Base-by-base conservation (phyloP, 176 grass and related monocot species). In the Aegilops umbellulata region DNA sequence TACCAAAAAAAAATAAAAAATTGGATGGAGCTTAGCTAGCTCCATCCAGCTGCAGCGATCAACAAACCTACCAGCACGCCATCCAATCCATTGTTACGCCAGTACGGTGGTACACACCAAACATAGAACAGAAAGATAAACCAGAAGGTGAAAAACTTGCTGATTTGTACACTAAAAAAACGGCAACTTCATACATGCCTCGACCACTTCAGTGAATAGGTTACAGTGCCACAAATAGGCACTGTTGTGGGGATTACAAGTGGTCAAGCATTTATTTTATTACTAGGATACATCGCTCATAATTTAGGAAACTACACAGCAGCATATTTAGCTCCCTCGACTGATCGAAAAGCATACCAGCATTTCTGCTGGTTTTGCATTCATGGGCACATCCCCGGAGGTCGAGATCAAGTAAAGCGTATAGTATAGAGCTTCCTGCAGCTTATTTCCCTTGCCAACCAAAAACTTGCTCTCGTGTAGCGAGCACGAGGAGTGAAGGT, bases 291-390 rank as follows among this genome's bases (percentile, higher is more conserved):
- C 51, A 90, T 51, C 47, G 9, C n/a, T 31, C 2, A 23, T 72
- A 83, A 55, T 65, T 73, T 73, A 15, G 31, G 41, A 66, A 83
- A 90, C 67, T 87, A 87, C 74, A 86, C 84, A 84, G 74, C 80
- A 90, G 80, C 81, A 87, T 76, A 81, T 23, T n/a, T 85, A 84
- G 38, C 60, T 76, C 15, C 74, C 69, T 49, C 46, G 17, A 80
- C 47, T 76, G 81, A 87, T 36, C 61, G 15, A 84, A 14, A 51
- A 70, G 31, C 17, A 25, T 77, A 69, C 61, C 69, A 49, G 61
- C 23, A 19, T 25, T 69, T 86, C 22, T n/a, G 10, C 32, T 35
- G 17, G 11, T 72, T 47, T 41, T 71, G 14, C 55, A 82, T 69
- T 77, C 71, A 53, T 49, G 67, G 47, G 38, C 74, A n/a, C n/a